Percentiles rank a stretch among this genome's conserved stretches.
phyloP scores from a whole-genome alignment of 2,329 filamentous ascomycete genomes.

The Fusarium torreyae region DNA sequence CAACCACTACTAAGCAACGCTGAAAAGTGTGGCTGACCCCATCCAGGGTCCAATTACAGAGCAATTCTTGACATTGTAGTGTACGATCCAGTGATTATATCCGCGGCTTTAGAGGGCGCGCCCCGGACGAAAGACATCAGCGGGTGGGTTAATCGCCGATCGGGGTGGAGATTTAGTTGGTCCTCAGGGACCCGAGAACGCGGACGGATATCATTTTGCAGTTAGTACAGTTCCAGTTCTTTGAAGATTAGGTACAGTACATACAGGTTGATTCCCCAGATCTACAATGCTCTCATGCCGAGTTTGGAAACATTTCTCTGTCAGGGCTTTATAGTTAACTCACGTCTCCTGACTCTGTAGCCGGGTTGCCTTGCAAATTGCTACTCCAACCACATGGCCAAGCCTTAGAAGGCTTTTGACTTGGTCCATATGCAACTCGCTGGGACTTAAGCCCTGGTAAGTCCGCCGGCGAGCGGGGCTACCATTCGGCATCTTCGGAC shows the following conservation, averaged over 20 bases:
- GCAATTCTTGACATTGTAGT: slow-evolving; percentile 11
- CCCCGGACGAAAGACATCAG: slow-evolving; percentile 36
- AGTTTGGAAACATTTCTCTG: neutral
- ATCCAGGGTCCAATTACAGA: slow-evolving; percentile 27
- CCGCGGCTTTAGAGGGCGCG: slow-evolving; percentile 41
- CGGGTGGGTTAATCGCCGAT: slow-evolving; percentile 44
- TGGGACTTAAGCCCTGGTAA: slow-evolving; percentile 47
- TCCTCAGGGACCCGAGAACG: slow-evolving; percentile 27
- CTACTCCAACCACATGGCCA: too few relatives aligned
- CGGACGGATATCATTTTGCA: slow-evolving; percentile 25
- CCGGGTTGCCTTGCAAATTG: too few relatives aligned
- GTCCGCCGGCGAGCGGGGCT: slow-evolving; percentile 43
- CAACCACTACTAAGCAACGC: slow-evolving; percentile 20
- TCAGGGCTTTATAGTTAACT: neutral
- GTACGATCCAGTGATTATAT: slow-evolving; percentile 24
- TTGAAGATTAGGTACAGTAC: neutral
- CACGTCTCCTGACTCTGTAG: too few relatives aligned
- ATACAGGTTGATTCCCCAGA: slow-evolving; percentile 2
- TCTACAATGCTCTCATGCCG: slow-evolving; percentile 3
- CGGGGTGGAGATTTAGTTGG: slow-evolving; percentile 32
- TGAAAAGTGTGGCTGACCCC: slow-evolving; percentile 12
- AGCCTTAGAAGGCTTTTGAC: too few relatives aligned
- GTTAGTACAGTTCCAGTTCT: slow-evolving; percentile 20
- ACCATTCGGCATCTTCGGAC: slow-evolving; percentile 42
- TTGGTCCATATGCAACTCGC: slow-evolving; percentile 10